These are phyloP conservation scores for Neofusicoccum laricinum DNA, from an alignment of 2,329 filamentous ascomycete genomes.

Conservation along the genomic window DNA sequence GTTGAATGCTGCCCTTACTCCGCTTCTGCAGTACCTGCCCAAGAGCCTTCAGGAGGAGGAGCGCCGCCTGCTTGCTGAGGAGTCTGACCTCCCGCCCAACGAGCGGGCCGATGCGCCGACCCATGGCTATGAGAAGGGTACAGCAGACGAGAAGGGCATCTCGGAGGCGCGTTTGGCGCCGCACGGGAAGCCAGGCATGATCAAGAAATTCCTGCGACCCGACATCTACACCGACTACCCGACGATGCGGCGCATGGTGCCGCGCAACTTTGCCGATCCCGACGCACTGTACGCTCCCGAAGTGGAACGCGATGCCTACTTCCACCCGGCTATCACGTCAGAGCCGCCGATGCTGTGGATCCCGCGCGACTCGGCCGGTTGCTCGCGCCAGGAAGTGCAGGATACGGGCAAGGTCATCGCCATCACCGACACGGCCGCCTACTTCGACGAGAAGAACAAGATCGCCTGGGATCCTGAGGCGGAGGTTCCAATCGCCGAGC, in stretches of 20 bases:
- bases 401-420: constrained; percentile 32
- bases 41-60: constrained; percentile 16
- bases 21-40: constrained; percentile 16
- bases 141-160: neutral
- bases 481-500: constrained; percentile 14
- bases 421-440: constrained; percentile 45
- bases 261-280: constrained; percentile 21
- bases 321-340: constrained; percentile 43
- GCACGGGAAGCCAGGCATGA: constrained; percentile 10
- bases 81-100: neutral
- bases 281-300: constrained; percentile 20
- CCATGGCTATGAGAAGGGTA: constrained; percentile 3
- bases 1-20: constrained; percentile 16
- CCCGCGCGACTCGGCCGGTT: constrained; percentile 43
- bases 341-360: constrained; percentile 47
- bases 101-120: constrained; percentile 14
- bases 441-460: constrained; percentile 46
- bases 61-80: constrained; percentile 14
- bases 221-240: constrained; percentile 19
- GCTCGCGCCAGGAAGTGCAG: constrained; percentile 43
- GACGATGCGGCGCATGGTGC: constrained; percentile 21
- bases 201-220: constrained; percentile 16
- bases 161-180: neutral
- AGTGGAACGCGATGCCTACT: constrained; percentile 42
- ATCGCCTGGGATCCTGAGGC: constrained; percentile 26